Evolutionary conservation across 78 protist genomes (phyloP).

Genomic region (Monosiga brevicollis): DNA sequence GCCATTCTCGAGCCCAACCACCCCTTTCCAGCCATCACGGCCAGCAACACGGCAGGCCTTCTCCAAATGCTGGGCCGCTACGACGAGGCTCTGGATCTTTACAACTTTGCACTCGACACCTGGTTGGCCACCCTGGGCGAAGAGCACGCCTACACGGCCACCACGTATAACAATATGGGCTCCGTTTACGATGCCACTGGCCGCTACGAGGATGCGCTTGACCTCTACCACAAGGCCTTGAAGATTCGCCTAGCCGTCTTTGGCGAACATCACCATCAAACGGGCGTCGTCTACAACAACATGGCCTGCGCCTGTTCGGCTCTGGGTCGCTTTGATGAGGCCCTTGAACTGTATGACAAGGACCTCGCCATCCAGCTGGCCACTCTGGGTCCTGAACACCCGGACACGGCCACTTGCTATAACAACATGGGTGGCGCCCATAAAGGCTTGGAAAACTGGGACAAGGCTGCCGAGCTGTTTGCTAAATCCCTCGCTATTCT

Average conservation of each 20-base stretch:
- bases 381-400: neutral
- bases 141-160: neutral
- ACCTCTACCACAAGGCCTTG: slow-evolving; percentile 4
- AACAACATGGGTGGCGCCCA: neutral
- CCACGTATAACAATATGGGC: slow-evolving; percentile 7
- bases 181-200: neutral
- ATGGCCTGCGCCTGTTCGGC: neutral
- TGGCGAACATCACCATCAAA: neutral
- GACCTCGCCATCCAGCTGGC: neutral
- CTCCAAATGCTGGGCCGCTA: neutral
- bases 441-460: neutral
- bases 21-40: neutral
- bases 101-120: neutral
- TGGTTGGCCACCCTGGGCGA: neutral
- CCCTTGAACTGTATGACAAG: slow-evolving; percentile 3
- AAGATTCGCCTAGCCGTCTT: neutral
- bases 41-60: neutral
- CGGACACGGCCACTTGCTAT: neutral
- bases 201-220: neutral
- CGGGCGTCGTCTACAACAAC: neutral
- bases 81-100: neutral
- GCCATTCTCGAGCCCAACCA: neutral
- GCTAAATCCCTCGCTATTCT: neutral
- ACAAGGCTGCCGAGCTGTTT: neutral
- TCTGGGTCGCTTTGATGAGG: neutral